Evolutionary conservation across 2,329 filamentous ascomycete genomes (phyloP).

Genomic region (Dactylellina parvicollis): DNA sequence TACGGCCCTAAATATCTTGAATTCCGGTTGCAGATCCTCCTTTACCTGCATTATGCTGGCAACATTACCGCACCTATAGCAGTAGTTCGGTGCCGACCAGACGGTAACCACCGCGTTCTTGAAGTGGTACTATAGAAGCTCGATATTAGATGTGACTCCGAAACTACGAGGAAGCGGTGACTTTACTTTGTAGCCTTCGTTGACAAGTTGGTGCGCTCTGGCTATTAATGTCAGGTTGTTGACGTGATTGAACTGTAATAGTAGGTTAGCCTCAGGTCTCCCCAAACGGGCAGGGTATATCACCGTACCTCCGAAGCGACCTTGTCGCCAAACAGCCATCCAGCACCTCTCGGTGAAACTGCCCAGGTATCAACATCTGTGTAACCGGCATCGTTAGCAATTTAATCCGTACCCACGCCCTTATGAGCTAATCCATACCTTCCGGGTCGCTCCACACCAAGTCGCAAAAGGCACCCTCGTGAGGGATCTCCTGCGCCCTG

Average conservation of each 20-base stretch:
- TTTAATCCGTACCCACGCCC: not conserved
- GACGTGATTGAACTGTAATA: constrained; percentile 74
- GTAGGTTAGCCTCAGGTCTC: constrained; percentile 23
- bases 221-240: constrained; percentile 77
- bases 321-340: constrained; percentile 69
- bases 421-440: constrained; percentile 51
- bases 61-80: constrained; percentile 67
- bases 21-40: constrained; percentile 84
- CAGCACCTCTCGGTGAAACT: constrained; percentile 74
- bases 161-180: not conserved
- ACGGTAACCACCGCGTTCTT: constrained; percentile 88
- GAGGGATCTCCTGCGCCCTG: constrained; percentile 78
- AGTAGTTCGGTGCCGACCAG: constrained; percentile 68
- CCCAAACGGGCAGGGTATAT: not conserved
- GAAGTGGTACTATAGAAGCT: constrained; percentile 78
- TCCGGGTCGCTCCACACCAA: constrained; percentile 81
- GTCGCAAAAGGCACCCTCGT: constrained; percentile 80
- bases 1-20: constrained; percentile 91
- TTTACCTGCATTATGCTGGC: constrained; percentile 88
- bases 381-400: not conserved
- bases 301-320: constrained; percentile 70
- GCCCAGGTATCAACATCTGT: constrained; percentile 74
- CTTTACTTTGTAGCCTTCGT: constrained; percentile 76
- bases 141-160: not conserved
- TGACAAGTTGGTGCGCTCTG: constrained; percentile 78